Evolutionary conservation across 345 rosid species (phyloP), one percentile per base, ranked within the genome.

Genomic region (Sisymbrium irio): DNA sequence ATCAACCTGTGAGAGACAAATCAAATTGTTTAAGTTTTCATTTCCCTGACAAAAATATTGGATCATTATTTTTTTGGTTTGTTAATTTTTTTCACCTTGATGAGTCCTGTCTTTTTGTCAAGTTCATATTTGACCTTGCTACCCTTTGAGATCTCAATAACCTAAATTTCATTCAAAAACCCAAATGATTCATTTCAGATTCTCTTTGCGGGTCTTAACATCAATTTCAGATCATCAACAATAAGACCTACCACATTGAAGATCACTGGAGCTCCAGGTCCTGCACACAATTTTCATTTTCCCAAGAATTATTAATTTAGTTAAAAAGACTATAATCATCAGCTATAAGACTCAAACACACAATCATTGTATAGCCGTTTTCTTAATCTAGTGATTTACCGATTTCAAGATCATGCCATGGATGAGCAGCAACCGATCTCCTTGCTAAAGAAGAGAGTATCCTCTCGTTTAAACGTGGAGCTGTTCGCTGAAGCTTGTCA

Each of bases 381-480:
- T 15, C 1, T 27, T 36, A 7, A 20, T 6, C 33, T 12, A 28
- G 18, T 13, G 22, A 72, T 30, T 71, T 49, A 91, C 98, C 97
- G 20, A 94, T 91, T 83, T 94, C 98, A 63, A 94, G 93, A 86
- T 94, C 98, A 76, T 94, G 98, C 98, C 98, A 94, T 59, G 98
- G 97, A 79, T 94, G 98, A 9, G 98, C 98, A 83, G 97, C 97
- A 42, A 86, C 78, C 41, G 97, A 89, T 82, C 97, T 88, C 84
- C 88, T 88, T 69, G 90, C 83, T 85, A 94, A 54, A 46, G 98
- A 91, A 42, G 96, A 88, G 35, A 94, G 93, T 5, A 94, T 94
- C 84, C 98, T 89, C 77, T 94, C 98, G 78, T 91, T 94, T 28
- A 94, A 88, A 55, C 93, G 96, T 62, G 96, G 89, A 49, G 80